Conservation (phyloP, 495 filamentous ascomycete species). For the Podospora comata region DNA sequence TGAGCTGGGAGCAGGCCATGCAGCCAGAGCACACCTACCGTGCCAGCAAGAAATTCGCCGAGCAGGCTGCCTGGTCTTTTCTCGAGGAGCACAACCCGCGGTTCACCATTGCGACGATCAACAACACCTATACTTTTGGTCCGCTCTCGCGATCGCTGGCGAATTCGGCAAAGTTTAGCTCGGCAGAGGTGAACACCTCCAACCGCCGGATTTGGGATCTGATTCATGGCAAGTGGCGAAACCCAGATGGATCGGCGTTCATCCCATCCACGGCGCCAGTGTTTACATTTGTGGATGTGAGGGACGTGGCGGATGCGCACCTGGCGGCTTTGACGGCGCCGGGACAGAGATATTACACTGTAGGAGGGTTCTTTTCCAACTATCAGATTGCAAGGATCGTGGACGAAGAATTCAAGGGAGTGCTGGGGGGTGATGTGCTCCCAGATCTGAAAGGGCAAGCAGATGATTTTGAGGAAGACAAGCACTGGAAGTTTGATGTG, state of each 20-base stretch:
- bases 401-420: background rate
- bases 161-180: slow-evolving; percentile 7
- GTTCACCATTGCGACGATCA: slow-evolving; percentile 45
- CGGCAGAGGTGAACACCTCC: slow-evolving; percentile 43
- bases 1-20: slow-evolving; percentile 38
- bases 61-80: slow-evolving; percentile 47
- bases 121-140: slow-evolving; percentile 46
- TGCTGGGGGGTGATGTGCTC: slow-evolving; percentile 12
- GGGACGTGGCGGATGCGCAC: slow-evolving; percentile 48
- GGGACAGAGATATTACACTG: slow-evolving; percentile 45
- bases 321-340: slow-evolving; percentile 41
- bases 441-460: slow-evolving; percentile 23
- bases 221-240: slow-evolving; percentile 32
- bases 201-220: slow-evolving; percentile 45
- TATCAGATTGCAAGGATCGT: slow-evolving; percentile 37
- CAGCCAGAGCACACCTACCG: slow-evolving; percentile 35
- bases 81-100: slow-evolving; percentile 28
- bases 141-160: slow-evolving; percentile 38
- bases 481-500: slow-evolving; percentile 40
- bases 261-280: slow-evolving; percentile 41
- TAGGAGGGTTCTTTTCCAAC: slow-evolving; percentile 44
- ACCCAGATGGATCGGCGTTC: background rate
- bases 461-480: slow-evolving; percentile 38
- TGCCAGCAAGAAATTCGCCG: slow-evolving; percentile 46
- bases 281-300: slow-evolving; percentile 49